Percentiles rank a stretch among this genome's conserved stretches.
Evolutionary conservation across 75 land plant species (phyloP).

Genomic region (Chamaecyparis obtusa): DNA sequence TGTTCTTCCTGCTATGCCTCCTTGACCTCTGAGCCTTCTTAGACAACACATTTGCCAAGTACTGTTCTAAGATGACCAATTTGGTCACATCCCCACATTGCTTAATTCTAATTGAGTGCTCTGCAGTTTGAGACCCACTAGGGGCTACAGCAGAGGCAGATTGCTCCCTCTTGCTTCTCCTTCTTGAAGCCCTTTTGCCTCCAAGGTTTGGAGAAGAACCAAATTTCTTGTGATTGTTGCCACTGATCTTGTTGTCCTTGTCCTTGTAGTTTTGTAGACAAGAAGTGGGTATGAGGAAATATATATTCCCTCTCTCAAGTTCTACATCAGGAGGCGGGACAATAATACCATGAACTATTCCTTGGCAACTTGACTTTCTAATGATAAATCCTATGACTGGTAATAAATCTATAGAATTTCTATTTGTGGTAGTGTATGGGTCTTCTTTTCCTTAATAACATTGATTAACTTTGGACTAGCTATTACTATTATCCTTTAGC

Average conservation of each 20-base stretch:
- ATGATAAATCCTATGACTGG: too few species aligned
- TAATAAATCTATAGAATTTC: too few species aligned
- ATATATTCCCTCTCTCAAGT: conserved; percentile 65
- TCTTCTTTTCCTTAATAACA: too few species aligned
- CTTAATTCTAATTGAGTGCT: background rate
- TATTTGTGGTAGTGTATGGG: too few species aligned
- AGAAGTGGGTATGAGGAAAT: conserved; percentile 64
- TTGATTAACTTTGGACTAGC: too few species aligned
- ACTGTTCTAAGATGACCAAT: conserved; percentile 33
- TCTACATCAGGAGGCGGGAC: conserved; percentile 58
- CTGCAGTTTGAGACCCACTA: conserved; percentile 1
- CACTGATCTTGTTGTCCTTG: background rate
- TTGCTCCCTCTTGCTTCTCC: conserved; percentile 11
- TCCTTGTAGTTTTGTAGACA: background rate
- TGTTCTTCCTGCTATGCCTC: conserved; percentile 40
- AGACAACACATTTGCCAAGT: conserved; percentile 51
- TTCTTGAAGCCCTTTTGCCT: conserved; percentile 17
- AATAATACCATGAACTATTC: conserved; percentile 32
- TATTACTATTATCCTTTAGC: too few species aligned
- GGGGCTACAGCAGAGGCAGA: conserved; percentile 9
- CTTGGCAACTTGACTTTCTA: conserved; percentile 10
- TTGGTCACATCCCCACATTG: conserved; percentile 9
- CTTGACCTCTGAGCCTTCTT: conserved; percentile 41
- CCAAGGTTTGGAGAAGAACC: conserved; percentile 14
- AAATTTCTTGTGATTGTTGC: background rate